A percentile compares a stretch with the other conserved stretches of the same genome.
Evolutionary conservation across 2,329 filamentous ascomycete genomes (phyloP).

Genomic region (Knufia petricola): DNA sequence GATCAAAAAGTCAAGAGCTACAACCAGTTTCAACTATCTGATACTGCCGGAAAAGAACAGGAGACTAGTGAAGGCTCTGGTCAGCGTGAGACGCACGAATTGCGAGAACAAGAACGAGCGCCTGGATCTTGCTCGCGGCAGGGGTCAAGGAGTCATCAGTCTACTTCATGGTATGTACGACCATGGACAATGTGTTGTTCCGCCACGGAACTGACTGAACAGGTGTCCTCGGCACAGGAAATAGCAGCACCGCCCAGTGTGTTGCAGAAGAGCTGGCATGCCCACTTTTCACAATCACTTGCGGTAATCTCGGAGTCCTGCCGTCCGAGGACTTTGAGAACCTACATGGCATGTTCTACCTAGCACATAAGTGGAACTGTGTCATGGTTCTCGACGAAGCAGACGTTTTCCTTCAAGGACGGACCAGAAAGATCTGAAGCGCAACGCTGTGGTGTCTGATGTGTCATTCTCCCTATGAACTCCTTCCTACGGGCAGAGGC

Average conservation of each 20-base stretch:
- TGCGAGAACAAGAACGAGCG: no score
- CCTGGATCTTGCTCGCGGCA: no score
- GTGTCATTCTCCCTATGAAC: no score
- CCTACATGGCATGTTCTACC: neutral
- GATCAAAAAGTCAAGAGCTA: no score
- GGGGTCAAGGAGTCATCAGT: no score
- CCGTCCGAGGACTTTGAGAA: constrained; percentile 32
- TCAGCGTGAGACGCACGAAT: no score
- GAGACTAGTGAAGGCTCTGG: no score
- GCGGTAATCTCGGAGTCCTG: constrained; percentile 39
- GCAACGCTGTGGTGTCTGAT: neutral
- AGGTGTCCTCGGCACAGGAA: neutral
- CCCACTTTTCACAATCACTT: constrained; percentile 42
- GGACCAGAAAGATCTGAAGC: neutral
- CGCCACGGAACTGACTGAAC: no score
- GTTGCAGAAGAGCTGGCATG: constrained; percentile 23
- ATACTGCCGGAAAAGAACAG: no score
- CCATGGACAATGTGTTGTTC: no score
- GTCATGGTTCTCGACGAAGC: neutral
- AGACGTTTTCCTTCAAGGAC: neutral
- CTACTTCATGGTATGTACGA: no score
- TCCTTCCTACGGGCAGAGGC: neutral
- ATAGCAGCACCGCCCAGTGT: neutral
- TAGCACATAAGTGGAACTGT: neutral
- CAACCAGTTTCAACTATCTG: no score